A percentile compares a stretch with the other conserved stretches of the same genome.
phyloP scores from a whole-genome alignment of 257 asterid species.

The Salvia splendens region DNA sequence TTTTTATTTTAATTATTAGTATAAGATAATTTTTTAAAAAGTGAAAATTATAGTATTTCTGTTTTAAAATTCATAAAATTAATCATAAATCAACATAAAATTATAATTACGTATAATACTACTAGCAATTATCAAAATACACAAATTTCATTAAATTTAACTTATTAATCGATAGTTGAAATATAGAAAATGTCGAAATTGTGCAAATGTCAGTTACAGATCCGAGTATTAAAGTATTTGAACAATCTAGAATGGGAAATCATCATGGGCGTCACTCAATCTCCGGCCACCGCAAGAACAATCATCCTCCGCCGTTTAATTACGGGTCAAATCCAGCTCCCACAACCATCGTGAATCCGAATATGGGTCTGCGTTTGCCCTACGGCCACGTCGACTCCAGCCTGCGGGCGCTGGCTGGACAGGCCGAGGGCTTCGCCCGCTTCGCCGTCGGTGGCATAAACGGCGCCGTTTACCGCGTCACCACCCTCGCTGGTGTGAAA shows the following conservation, averaged over 20 bases:
- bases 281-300: slow-evolving; percentile 35
- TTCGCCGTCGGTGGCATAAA: slow-evolving; percentile 69
- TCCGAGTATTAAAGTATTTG: background rate
- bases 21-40: too few species aligned
- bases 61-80: too few species aligned
- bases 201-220: slow-evolving; percentile 16
- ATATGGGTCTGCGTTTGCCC: slow-evolving; percentile 56
- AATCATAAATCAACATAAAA: too few species aligned
- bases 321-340: slow-evolving; percentile 31
- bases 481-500: slow-evolving; percentile 62
- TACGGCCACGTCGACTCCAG: slow-evolving; percentile 67
- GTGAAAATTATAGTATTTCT: too few species aligned
- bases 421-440: slow-evolving; percentile 94
- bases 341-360: slow-evolving; percentile 25
- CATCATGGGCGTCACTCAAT: slow-evolving; percentile 35
- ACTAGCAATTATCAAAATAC: too few species aligned
- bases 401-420: slow-evolving; percentile 70
- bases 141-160: too few species aligned
- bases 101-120: too few species aligned
- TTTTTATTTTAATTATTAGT: too few species aligned
- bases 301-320: slow-evolving; percentile 23
- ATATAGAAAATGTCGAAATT: background rate
- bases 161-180: too few species aligned
- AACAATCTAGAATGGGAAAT: slow-evolving; percentile 39
- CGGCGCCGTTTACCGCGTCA: slow-evolving; percentile 68